Evolutionary conservation across 805 yeast genomes (phyloP).

Genomic region (Ogataea paradorogensis): DNA sequence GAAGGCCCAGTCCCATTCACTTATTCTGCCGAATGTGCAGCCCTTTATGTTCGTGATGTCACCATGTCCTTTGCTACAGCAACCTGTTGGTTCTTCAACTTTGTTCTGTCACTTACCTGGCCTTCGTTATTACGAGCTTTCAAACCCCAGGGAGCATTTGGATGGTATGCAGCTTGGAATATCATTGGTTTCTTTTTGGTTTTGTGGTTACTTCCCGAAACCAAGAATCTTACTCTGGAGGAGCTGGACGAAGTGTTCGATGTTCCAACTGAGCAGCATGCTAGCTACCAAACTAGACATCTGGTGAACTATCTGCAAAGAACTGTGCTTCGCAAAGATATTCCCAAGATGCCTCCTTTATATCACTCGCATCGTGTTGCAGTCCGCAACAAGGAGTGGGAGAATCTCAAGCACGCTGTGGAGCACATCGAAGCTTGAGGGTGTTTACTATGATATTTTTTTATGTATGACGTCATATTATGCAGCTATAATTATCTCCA

Average conservation of each 20-base stretch:
- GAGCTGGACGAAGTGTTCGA: slow-evolving; percentile 73
- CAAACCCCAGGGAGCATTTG: slow-evolving; percentile 81
- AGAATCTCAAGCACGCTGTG: slow-evolving; percentile 50
- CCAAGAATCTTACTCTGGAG: slow-evolving; percentile 69
- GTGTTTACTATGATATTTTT: neutral
- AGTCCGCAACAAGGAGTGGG: slow-evolving; percentile 59
- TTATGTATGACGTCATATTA: slow-evolving; percentile 3
- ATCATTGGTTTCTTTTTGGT: slow-evolving; percentile 65
- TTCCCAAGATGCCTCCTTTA: slow-evolving; percentile 52
- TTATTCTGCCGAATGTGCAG: slow-evolving; percentile 81
- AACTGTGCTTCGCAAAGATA: slow-evolving; percentile 44
- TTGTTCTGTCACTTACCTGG: slow-evolving; percentile 72
- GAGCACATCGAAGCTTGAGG: slow-evolving; percentile 44
- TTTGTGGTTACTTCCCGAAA: slow-evolving; percentile 69
- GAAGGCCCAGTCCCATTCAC: slow-evolving; percentile 91
- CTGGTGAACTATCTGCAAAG: slow-evolving; percentile 44
- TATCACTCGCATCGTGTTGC: slow-evolving; percentile 60
- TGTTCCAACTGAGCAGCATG: slow-evolving; percentile 56
- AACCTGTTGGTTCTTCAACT: slow-evolving; percentile 74
- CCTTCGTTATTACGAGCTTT: slow-evolving; percentile 66
- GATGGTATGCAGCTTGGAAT: slow-evolving; percentile 88
- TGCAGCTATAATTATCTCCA: neutral
- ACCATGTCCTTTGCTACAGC: slow-evolving; percentile 81
- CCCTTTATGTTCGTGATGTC: slow-evolving; percentile 72
- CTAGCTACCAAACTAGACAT: slow-evolving; percentile 42